Conservation (phyloP, 2,329 filamentous ascomycete species). For the Magnaporthiopsis rhizophila region DNA sequence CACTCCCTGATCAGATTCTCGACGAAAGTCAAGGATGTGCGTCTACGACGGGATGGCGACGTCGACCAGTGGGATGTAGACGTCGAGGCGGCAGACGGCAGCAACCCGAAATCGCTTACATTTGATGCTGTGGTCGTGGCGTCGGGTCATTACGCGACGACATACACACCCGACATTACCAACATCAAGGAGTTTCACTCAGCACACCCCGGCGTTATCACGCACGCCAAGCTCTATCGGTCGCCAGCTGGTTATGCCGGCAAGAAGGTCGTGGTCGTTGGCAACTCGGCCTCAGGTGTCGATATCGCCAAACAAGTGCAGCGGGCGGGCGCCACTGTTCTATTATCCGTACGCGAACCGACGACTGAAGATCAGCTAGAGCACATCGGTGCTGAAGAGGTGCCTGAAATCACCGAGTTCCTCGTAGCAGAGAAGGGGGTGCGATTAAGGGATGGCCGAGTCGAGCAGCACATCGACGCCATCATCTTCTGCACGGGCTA, state of each 20-base stretch:
- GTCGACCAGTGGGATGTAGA: conserved; percentile 54
- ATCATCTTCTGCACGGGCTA: conserved; percentile 88
- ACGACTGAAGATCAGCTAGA: conserved; percentile 36
- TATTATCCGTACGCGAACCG: conserved; percentile 54
- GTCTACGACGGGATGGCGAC: conserved; percentile 24
- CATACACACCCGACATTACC: conserved; percentile 55
- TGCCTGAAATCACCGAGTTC: conserved; percentile 51
- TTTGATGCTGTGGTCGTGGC: conserved; percentile 74
- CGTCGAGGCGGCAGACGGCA: conserved; percentile 29
- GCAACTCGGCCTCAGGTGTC: conserved; percentile 74
- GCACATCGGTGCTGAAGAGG: conserved; percentile 40
- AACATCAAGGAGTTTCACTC: conserved; percentile 53
- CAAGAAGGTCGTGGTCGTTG: conserved; percentile 76
- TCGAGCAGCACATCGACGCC: conserved; percentile 62
- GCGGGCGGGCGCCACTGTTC: conserved; percentile 31
- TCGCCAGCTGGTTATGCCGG: conserved; percentile 50
- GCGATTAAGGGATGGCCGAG: conserved; percentile 53
- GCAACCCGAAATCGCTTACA: conserved; percentile 21
- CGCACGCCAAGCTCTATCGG: conserved; percentile 76
- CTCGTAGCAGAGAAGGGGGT: conserved; percentile 47
- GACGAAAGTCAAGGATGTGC: conserved; percentile 59
- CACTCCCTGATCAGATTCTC: conserved; percentile 60
- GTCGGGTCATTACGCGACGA: conserved; percentile 66
- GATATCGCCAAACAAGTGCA: conserved; percentile 74
- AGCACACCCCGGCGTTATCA: conserved; percentile 51